A percentile compares a stretch with the other conserved stretches of the same genome.
phyloP scores from a whole-genome alignment of 2,329 filamentous ascomycete species.

The Alternaria burnsii region DNA sequence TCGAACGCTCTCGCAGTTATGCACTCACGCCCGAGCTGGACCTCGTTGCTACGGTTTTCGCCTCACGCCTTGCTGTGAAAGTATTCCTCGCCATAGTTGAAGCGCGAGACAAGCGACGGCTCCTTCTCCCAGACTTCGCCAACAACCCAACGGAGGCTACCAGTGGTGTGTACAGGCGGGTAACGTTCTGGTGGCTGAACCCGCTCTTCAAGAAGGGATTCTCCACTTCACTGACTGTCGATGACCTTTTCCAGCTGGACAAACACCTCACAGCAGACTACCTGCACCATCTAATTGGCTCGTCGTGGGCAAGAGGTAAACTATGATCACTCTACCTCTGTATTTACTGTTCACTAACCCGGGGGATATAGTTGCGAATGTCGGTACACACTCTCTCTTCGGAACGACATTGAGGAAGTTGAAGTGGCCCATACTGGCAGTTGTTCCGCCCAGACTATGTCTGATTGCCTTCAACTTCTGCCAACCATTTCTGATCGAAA shows the following conservation, averaged over 20 bases:
- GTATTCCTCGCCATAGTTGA: constrained; percentile 57
- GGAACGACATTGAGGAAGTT: constrained; percentile 35
- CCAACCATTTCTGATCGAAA: constrained; percentile 48
- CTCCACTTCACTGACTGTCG: constrained; percentile 53
- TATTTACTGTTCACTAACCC: constrained; percentile 5
- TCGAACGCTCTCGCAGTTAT: constrained; percentile 57
- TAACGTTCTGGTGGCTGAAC: constrained; percentile 64
- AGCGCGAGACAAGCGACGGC: constrained; percentile 54
- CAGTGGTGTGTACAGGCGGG: constrained; percentile 59
- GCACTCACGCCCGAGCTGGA: constrained; percentile 40
- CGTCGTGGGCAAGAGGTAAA: constrained; percentile 54
- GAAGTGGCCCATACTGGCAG: constrained; percentile 43
- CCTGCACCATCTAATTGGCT: constrained; percentile 50
- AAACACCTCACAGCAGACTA: constrained; percentile 55
- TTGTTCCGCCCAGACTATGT: constrained; percentile 39
- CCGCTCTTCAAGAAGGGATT: constrained; percentile 61
- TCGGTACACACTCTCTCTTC: constrained; percentile 37
- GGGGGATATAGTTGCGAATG: constrained; percentile 20
- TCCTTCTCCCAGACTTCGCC: constrained; percentile 52
- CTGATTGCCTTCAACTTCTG: constrained; percentile 50
- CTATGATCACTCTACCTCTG: neutral
- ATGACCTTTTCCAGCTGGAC: constrained; percentile 58
- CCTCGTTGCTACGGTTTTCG: constrained; percentile 55
- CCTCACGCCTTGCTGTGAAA: constrained; percentile 55
- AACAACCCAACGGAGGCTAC: constrained; percentile 61